These are phyloP conservation scores for Chaetoscypha palmicola DNA, from an alignment of 2,329 filamentous ascomycete species.

Conservation along the genomic window DNA sequence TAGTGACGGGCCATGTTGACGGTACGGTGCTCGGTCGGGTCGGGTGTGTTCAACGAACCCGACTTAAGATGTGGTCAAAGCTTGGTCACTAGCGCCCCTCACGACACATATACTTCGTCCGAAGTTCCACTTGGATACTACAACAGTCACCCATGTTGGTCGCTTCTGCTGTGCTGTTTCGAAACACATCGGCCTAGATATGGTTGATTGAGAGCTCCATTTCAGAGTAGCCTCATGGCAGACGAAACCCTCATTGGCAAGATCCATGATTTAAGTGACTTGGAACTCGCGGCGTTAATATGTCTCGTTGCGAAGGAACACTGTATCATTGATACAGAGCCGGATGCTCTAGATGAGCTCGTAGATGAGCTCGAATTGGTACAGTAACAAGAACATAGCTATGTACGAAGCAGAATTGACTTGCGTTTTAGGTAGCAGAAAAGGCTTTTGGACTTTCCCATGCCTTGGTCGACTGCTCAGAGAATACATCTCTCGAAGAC, in stretches of 20 bases:
- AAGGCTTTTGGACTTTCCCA: constrained; percentile 67
- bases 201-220: constrained; percentile 15
- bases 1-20: too few species aligned
- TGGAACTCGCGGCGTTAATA: constrained; percentile 80
- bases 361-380: constrained; percentile 68
- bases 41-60: too few species aligned
- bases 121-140: neutral
- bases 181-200: constrained; percentile 1
- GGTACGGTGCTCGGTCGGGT: too few species aligned
- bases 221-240: constrained; percentile 43
- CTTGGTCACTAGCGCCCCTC: constrained; percentile 19
- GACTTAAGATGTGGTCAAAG: constrained; percentile 28
- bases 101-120: neutral
- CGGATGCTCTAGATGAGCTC: constrained; percentile 57
- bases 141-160: neutral
- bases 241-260: constrained; percentile 56
- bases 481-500: constrained; percentile 70
- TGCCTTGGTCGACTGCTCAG: constrained; percentile 64
- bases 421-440: constrained; percentile 47
- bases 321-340: constrained; percentile 74
- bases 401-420: constrained; percentile 6
- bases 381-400: constrained; percentile 14
- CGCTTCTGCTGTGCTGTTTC: neutral
- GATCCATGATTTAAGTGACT: constrained; percentile 73
- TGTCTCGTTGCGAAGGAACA: constrained; percentile 78